Evolutionary conservation across 1,139 yeast species (phyloP).

Genomic region (Saccharomyces hybrid): DNA sequence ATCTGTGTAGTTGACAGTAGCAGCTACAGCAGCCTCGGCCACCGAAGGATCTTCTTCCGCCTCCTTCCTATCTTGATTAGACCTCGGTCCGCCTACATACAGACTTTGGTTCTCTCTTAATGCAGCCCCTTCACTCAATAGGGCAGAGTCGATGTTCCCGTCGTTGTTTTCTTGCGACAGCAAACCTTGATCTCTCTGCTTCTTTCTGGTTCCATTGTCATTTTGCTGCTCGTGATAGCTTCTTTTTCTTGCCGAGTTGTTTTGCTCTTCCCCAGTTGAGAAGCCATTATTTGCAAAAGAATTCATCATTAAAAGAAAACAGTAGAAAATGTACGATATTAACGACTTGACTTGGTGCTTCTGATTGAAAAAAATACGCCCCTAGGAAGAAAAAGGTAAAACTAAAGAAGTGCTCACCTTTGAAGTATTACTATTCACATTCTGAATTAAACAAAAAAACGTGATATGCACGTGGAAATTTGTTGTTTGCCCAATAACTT

Average conservation of each 20-base stretch:
- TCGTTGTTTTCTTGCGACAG: constrained; percentile 9
- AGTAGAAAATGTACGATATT: neutral
- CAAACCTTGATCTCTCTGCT: constrained; percentile 3
- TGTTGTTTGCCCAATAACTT: neutral
- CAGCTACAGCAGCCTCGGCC: constrained; percentile 17
- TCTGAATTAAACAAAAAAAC: neutral
- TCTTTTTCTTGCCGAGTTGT: neutral
- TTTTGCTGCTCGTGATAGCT: neutral
- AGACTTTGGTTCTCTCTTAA: neutral
- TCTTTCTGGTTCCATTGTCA: constrained; percentile 4
- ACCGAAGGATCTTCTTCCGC: constrained; percentile 13
- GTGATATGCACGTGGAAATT: constrained; percentile 4
- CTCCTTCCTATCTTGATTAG: constrained; percentile 8
- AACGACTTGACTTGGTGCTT: neutral
- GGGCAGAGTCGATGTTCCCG: constrained; percentile 17
- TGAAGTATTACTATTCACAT: neutral
- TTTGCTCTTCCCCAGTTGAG: neutral
- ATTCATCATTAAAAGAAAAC: neutral
- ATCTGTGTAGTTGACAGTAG: constrained; percentile 19
- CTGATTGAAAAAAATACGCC: neutral
- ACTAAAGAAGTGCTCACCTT: neutral
- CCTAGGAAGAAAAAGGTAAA: no score
- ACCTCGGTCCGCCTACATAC: neutral
- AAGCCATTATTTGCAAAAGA: neutral
- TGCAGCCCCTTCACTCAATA: constrained; percentile 11